Conservation (phyloP, 139 green algal species). For the Parachlorella kessleri region DNA sequence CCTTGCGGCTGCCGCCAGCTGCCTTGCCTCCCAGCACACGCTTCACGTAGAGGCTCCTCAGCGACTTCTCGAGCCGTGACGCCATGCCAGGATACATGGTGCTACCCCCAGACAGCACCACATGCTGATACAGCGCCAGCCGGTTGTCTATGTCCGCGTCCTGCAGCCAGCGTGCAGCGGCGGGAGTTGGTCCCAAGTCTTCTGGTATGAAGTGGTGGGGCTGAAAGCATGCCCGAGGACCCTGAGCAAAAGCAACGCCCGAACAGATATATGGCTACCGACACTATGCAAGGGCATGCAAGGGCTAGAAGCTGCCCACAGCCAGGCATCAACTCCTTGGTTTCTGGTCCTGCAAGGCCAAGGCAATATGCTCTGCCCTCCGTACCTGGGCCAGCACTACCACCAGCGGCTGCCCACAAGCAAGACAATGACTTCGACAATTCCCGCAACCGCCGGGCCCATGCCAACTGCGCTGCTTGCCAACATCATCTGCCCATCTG, state of each 20-base stretch:
- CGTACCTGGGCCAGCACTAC: no score
- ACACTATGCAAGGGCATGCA: background rate
- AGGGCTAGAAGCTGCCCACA: background rate
- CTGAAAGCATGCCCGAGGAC: no score
- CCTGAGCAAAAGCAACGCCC: no score
- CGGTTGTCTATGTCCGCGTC: conserved; percentile 85
- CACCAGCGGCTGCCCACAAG: no score
- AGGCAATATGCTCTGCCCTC: no score
- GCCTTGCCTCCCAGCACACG: background rate
- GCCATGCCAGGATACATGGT: conserved; percentile 80
- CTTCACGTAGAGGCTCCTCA: conserved; percentile 59
- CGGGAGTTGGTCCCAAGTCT: background rate
- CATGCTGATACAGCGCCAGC: conserved; percentile 72
- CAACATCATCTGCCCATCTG: no score
- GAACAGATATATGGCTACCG: no score
- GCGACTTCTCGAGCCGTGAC: conserved; percentile 69
- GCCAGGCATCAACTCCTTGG: no score
- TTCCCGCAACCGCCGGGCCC: no score
- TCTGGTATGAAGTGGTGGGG: background rate
- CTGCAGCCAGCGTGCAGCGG: conserved; percentile 33
- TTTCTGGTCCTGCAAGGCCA: no score
- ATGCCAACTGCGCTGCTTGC: no score
- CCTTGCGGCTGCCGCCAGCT: conserved; percentile 15
- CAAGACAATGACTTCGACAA: no score
- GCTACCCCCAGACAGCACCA: conserved; percentile 77